Conservation (phyloP, 352 stramenopile genomes). For the Aphanomyces invadans region DNA sequence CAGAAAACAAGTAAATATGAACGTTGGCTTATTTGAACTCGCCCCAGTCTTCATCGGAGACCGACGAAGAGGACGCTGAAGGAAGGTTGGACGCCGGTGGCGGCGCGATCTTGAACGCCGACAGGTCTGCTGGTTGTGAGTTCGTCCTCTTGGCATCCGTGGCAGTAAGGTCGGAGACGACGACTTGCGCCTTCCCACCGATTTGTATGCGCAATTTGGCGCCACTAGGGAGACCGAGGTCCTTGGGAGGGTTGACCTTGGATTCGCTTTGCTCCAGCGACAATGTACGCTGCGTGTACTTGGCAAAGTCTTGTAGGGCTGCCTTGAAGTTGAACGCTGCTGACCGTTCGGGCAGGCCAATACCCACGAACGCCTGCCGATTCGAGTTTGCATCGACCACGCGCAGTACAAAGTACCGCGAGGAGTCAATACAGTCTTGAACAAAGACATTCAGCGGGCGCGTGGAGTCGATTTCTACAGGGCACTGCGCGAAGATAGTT, state of each 20-base stretch:
- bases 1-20: not conserved
- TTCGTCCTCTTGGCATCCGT: conserved; percentile 49
- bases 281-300: conserved; percentile 63
- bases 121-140: conserved; percentile 29
- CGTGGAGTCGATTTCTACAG: conserved; percentile 57
- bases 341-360: conserved; percentile 69
- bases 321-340: conserved; percentile 83
- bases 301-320: conserved; percentile 72
- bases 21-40: conserved; percentile 73
- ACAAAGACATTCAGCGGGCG: conserved; percentile 65
- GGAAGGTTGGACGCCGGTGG: conserved; percentile 27
- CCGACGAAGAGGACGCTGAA: conserved; percentile 23
- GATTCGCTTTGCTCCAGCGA: conserved; percentile 31
- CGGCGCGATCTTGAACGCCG: conserved; percentile 33
- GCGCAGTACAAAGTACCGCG: conserved; percentile 82
- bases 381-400: conserved; percentile 69
- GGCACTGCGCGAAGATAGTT: conserved; percentile 66
- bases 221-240: conserved; percentile 60
- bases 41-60: conserved; percentile 71
- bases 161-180: conserved; percentile 36
- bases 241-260: conserved; percentile 31
- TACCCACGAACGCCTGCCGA: conserved; percentile 65
- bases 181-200: conserved; percentile 26
- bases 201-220: conserved; percentile 71
- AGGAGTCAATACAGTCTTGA: conserved; percentile 82